Base-by-base conservation (phyloP, 108 stramenopile genomes). In the Fragilariopsis cylindrus region DNA sequence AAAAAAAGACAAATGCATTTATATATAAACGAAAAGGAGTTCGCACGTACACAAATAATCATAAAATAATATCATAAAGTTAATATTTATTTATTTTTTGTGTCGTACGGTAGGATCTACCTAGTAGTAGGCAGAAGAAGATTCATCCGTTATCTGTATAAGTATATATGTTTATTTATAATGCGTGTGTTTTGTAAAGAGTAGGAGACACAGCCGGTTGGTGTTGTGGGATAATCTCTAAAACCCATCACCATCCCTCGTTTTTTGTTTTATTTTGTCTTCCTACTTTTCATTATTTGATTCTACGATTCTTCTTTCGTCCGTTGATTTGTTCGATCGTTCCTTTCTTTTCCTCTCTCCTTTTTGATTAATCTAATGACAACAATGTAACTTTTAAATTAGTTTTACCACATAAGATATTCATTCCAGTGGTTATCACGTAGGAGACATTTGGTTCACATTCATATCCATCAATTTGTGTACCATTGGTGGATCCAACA, bases 401-500 rank as follows among this genome's bases (percentile, higher is more conserved):
- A 4, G 78, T 78, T 70, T 68, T 60, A 46, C 91, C 91, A 52
- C 88, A 60, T 46, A 70, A 66, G 48, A 92, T 76, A 44, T 82
- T 82, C 82, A 88, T 81, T 56, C 80, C 87, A 30, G 79, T 60
- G 50, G 63, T 54, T 66, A 88, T 60, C 56, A 72, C 64, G 41
- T 85, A 48, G 13, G 73, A 48, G 4, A 18, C 68, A 49, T 91
- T 73, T n/a, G 83, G 73, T 54, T 81, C 85, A 46, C 89, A 52
- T 30, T 67, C 48, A 42, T 74, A 69, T 13, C 75, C 81, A 3
- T 71, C 54, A 65, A 83, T 65, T 2, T 53, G 65, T 3, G 84
- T 87, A 44, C 94, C 94, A 78, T 95, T 95, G 50, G 94, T 91
- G 19, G 87, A 88, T 47, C 90, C 94, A 7, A 83, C 83, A 76